Evolutionary conservation across 148 eudicot genomes (phyloP), one percentile per base, ranked within the genome.

Genomic region (Chenopodium berlandieri): DNA sequence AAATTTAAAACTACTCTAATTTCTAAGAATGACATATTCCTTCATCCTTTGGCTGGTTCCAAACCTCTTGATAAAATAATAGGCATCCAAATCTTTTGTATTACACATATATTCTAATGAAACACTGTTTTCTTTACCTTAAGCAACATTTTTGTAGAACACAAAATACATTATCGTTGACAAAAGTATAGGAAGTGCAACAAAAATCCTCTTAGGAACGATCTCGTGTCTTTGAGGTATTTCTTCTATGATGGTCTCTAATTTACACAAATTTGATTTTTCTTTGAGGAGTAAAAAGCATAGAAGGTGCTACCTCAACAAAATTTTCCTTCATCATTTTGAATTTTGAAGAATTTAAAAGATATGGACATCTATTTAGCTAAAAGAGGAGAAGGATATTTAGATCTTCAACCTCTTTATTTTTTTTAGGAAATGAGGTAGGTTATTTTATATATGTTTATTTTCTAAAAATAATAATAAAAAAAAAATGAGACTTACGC

Each of bases 231-330:
- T 80, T 4, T 77, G 70, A 2, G 80, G 46, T 8, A 73, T 86
- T 85, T 89, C 91, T 78, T 89, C 88, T 0, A 84, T 22, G 22
- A 89, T 89, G 40, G 89, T 85, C 85, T 89, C 91, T 22, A 89
- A 47, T 78, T 78, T 89, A 1, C 79, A 76, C 22, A 50, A 69
- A 17, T 58, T 83, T 16, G 86, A 83, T 44, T 87, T 27, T 86
- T 73, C 71, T 85, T 31, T 71, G 52, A 19, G 88, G 87, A 60
- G 79, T 75, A 4, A 83, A 80, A 22, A 85, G 4, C 40, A 86
- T 82, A 46, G 89, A 79, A 4, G 91, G 91, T 11, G 88, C 89
- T 80, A 83, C 84, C 85, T 87, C 89, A 20, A 87, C 23, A 73
- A 83, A 85, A 37, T 87, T 64, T 71, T 58, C 76, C 31, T 80